Conservation (phyloP, 495 filamentous ascomycete species). For the Tuber umbilicatum region DNA sequence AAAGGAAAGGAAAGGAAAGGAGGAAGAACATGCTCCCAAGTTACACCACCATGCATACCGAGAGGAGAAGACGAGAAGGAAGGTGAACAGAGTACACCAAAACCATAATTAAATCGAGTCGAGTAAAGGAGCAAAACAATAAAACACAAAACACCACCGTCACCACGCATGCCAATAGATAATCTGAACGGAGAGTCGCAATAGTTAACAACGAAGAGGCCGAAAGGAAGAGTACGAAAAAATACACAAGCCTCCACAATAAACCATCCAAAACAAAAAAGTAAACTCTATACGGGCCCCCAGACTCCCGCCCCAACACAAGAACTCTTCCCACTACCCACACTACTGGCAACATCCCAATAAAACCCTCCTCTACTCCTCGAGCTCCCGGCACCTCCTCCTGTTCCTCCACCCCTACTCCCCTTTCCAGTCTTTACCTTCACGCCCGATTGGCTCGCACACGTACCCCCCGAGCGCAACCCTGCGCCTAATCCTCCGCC, state of each 20-base stretch:
- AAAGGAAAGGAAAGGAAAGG: not conserved
- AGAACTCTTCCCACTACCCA: constrained; percentile 52
- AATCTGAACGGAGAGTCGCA: not conserved
- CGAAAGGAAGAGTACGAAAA: not conserved
- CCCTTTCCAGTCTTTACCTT: constrained; percentile 48
- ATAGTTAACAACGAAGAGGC: not conserved
- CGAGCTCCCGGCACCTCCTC: constrained; percentile 46
- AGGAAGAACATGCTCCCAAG: constrained; percentile 10
- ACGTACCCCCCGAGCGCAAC: constrained; percentile 53
- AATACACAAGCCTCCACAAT: not conserved
- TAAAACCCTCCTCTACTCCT: constrained; percentile 44
- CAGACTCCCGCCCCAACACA: constrained; percentile 51
- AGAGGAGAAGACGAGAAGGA: not conserved
- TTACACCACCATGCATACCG: not conserved
- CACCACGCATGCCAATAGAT: not conserved
- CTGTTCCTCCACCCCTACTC: constrained; percentile 40
- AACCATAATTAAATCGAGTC: constrained; percentile 12
- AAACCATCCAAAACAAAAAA: not conserved
- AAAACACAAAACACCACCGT: not conserved
- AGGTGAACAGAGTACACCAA: constrained; percentile 5
- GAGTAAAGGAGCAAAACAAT: not conserved
- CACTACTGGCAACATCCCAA: constrained; percentile 63
- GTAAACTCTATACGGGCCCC: constrained; percentile 45
- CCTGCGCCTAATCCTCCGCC: constrained; percentile 21
- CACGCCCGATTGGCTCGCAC: constrained; percentile 59